Evolutionary conservation across 2,329 filamentous ascomycete genomes (phyloP).

Genomic region (Scytalidium lignicola): DNA sequence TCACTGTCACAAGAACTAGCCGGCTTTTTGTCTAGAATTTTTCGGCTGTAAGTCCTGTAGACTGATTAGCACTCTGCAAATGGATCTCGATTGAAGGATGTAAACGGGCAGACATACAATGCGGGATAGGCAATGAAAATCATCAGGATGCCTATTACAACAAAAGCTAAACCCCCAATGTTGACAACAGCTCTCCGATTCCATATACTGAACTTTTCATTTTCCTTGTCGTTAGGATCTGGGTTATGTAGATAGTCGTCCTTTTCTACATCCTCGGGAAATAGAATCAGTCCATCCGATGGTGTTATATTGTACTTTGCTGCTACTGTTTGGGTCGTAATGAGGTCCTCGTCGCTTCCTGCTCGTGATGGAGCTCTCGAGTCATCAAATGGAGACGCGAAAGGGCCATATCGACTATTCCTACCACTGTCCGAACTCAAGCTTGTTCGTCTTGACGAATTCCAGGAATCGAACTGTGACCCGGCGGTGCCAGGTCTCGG

Average conservation of each 20-base stretch:
- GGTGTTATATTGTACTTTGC: slow-evolving; percentile 71
- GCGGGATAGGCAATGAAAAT: slow-evolving; percentile 67
- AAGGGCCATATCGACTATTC: slow-evolving; percentile 39
- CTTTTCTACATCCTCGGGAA: slow-evolving; percentile 68
- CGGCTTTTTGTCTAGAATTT: slow-evolving; percentile 20
- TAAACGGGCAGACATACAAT: slow-evolving; percentile 45
- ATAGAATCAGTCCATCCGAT: slow-evolving; percentile 60
- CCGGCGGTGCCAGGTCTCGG: slow-evolving; percentile 30
- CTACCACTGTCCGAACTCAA: slow-evolving; percentile 56
- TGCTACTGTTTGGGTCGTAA: slow-evolving; percentile 68
- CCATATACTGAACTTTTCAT: slow-evolving; percentile 59
- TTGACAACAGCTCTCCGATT: slow-evolving; percentile 60
- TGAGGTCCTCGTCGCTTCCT: slow-evolving; percentile 56
- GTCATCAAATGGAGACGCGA: slow-evolving; percentile 48
- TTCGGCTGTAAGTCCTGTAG: slow-evolving; percentile 51
- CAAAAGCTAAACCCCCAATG: slow-evolving; percentile 54
- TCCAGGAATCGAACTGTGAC: background rate
- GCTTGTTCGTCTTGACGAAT: slow-evolving; percentile 57
- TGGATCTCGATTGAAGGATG: slow-evolving; percentile 15
- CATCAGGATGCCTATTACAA: slow-evolving; percentile 55
- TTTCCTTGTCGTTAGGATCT: slow-evolving; percentile 57
- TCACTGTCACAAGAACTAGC: slow-evolving; percentile 32
- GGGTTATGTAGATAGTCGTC: slow-evolving; percentile 70
- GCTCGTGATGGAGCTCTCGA: slow-evolving; percentile 52
- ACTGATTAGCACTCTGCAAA: background rate